Evolutionary conservation across 352 stramenopile species (phyloP).

Genomic region (Phytophthora tentaculata): DNA sequence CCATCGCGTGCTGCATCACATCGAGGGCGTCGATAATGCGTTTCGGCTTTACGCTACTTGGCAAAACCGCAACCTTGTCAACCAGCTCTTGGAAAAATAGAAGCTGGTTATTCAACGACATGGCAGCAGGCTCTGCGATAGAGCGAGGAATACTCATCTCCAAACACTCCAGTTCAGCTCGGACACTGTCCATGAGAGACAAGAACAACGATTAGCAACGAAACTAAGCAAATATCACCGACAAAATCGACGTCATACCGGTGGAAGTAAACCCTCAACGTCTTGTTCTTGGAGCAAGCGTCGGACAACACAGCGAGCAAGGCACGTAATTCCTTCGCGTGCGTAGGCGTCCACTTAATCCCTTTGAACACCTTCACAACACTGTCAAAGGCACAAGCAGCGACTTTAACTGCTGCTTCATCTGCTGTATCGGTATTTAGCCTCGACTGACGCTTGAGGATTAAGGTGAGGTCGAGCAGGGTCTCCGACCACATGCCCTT

Average conservation of each 20-base stretch:
- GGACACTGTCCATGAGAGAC: slow-evolving; percentile 9
- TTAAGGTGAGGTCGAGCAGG: slow-evolving; percentile 13
- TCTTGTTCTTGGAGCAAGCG: slow-evolving; percentile 36
- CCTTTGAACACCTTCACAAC: slow-evolving; percentile 13
- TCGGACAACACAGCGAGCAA: slow-evolving; percentile 24
- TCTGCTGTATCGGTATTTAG: too few relatives aligned
- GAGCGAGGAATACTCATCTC: slow-evolving; percentile 16
- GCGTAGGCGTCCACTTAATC: slow-evolving; percentile 14
- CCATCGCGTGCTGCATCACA: too few relatives aligned
- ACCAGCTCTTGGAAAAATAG: too few relatives aligned
- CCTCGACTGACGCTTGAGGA: slow-evolving; percentile 28
- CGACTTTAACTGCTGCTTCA: slow-evolving; percentile 19
- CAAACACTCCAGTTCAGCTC: slow-evolving; percentile 31
- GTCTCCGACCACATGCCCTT: slow-evolving; percentile 15
- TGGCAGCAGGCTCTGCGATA: background rate
- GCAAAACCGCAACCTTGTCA: too few relatives aligned
- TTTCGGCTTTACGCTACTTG: too few relatives aligned
- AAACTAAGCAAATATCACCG: background rate
- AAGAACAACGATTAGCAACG: background rate
- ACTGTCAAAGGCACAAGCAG: slow-evolving; percentile 24
- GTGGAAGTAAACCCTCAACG: slow-evolving; percentile 29
- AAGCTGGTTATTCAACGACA: background rate
- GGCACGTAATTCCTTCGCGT: slow-evolving; percentile 18
- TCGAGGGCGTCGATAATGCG: too few relatives aligned
- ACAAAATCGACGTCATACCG: slow-evolving; percentile 10